Evolutionary conservation across 2,329 filamentous ascomycete genomes (phyloP).

Genomic region (Colletotrichum kahawae): DNA sequence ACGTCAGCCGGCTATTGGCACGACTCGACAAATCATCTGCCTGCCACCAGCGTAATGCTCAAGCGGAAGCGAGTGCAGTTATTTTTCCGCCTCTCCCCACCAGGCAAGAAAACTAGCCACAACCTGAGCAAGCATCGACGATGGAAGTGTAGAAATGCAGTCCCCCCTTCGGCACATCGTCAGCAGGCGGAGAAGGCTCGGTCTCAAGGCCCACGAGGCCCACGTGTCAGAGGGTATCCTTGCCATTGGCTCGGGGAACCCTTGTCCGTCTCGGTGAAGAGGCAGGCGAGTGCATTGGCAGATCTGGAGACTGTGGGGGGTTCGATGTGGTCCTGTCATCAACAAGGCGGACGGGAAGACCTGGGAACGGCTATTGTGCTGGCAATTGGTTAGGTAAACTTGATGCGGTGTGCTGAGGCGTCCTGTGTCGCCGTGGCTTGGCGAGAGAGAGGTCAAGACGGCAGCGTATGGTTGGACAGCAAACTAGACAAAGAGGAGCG

Average conservation of each 20-base stretch:
- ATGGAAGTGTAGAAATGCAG: not conserved
- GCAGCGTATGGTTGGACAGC: not conserved
- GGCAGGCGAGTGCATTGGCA: not conserved
- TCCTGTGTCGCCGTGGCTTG: not conserved
- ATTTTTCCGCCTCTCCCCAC: not conserved
- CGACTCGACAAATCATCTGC: not conserved
- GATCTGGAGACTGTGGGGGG: constrained; percentile 3
- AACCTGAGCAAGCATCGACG: not conserved
- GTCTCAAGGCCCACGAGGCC: not conserved
- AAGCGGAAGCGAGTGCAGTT: not conserved
- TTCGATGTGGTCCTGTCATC: not conserved
- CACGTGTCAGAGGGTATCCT: constrained; percentile 7
- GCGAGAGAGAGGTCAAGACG: not conserved
- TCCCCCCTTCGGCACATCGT: not conserved
- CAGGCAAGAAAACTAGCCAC: not conserved
- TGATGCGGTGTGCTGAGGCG: not conserved
- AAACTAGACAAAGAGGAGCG: not conserved
- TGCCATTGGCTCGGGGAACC: constrained; percentile 3
- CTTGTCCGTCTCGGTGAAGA: not conserved
- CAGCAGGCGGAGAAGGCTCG: not conserved
- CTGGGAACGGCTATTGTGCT: not conserved
- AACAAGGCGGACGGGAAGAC: not conserved
- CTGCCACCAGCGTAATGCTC: not conserved
- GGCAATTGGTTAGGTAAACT: not conserved
- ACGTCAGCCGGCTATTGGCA: not conserved